Evolutionary conservation across 2,329 filamentous ascomycete species (phyloP), one percentile per base, ranked within the genome.

Genomic region (Simplicillium aogashimaense): DNA sequence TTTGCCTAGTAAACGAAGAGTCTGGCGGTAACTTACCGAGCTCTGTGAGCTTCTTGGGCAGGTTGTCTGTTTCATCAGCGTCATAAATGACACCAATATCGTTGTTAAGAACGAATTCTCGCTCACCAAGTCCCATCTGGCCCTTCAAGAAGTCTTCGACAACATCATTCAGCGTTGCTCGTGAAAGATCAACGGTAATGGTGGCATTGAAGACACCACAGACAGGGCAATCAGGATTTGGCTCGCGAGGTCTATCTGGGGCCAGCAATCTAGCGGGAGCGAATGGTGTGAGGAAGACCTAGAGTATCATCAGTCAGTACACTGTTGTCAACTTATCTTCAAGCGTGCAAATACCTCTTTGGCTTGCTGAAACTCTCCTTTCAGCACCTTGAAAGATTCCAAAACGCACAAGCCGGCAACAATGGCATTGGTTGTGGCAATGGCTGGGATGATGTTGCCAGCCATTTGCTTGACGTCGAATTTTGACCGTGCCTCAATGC

Each of bases 391-490:
- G 69, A 94, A 92, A 0, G 89, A 82, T 59, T 97, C 83, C 18
- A 98, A 66, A 7, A 97, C 88, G 55, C 89, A 97, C 9, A 98
- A 73, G 11, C 87, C 84, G 13, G 92, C 92, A 2, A 92, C 90
- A 59, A 97, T 94, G 13, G 92, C 92, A 59, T 98, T 98, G 0
- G 92, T 97, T 0, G 92, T 98, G 5, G 92, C 92, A 56, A 98
- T 98, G 2, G 92, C 92, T 2, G 92, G 92, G 45, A 98, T 98
- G 53, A 98, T 98, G 58, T 98, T 98, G 40, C 92, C 92, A 4
- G 92, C 92, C 90, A 97, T 98, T 63, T 98, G 85, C 66, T 98
- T 98, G 53, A 92, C 89, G 56, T 97, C 89, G 55, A 97, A 98
- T 43, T 94, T 87, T 16, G 88, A 94, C 58, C 87, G 90, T 4